A percentile compares a stretch with the other conserved stretches of the same genome.
Evolutionary conservation across 2,329 filamentous ascomycete genomes (phyloP).

Genomic region (Coleophoma cylindrospora): DNA sequence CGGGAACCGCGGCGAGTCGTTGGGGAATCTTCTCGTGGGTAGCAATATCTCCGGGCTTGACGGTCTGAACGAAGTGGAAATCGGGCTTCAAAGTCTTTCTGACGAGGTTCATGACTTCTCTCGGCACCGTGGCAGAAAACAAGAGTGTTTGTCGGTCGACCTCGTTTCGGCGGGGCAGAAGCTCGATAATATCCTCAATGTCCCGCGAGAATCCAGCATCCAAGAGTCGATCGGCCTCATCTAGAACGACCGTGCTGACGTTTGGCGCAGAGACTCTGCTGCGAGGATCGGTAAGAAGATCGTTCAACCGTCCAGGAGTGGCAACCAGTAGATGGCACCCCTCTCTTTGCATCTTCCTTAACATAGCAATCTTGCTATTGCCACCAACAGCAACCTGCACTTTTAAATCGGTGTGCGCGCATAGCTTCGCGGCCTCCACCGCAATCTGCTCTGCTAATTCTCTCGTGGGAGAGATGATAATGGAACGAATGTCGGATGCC

Average conservation of each 20-base stretch:
- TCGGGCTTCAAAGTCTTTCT: constrained; percentile 68
- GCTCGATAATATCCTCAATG: constrained; percentile 52
- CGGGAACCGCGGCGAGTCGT: constrained; percentile 58
- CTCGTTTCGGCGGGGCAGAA: constrained; percentile 58
- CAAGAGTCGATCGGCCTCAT: constrained; percentile 97
- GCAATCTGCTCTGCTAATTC: constrained; percentile 80
- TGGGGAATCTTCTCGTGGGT: constrained; percentile 87
- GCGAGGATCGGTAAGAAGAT: constrained; percentile 60
- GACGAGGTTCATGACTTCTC: constrained; percentile 76
- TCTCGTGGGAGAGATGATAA: constrained; percentile 75
- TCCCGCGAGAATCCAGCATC: constrained; percentile 79
- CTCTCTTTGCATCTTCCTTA: constrained; percentile 39
- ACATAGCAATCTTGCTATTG: constrained; percentile 59
- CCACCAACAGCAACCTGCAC: constrained; percentile 84
- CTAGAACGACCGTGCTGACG: constrained; percentile 87
- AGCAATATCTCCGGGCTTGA: constrained; percentile 72
- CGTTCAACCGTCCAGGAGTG: constrained; percentile 82
- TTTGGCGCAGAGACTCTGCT: constrained; percentile 38
- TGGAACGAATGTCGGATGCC: constrained; percentile 60
- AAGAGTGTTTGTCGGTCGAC: constrained; percentile 84
- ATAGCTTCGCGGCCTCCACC: constrained; percentile 57
- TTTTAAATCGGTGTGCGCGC: constrained; percentile 28
- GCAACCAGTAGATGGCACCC: constrained; percentile 89
- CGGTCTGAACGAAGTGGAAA: constrained; percentile 86
- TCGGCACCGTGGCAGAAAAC: constrained; percentile 90